A percentile compares a stretch with the other conserved stretches of the same genome.
Evolutionary conservation across 2,329 filamentous ascomycete species (phyloP).

Genomic region (Pseudogymnoascus sp.): DNA sequence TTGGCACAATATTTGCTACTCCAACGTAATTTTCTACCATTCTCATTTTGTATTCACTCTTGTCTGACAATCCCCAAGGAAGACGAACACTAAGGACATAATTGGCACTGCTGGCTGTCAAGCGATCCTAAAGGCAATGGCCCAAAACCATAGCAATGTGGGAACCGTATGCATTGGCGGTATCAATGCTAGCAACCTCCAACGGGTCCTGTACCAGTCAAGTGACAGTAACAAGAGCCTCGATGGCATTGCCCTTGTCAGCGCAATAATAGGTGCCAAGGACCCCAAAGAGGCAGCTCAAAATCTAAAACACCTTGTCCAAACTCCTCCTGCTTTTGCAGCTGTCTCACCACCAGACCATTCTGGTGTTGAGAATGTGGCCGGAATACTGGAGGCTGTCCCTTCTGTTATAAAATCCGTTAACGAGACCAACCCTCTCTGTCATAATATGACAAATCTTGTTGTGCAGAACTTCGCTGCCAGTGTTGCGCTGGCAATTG

Average conservation of each 20-base stretch:
- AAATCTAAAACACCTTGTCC: conserved; percentile 50
- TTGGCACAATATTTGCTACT: conserved; percentile 85
- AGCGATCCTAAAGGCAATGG: conserved; percentile 56
- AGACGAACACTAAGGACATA: conserved; percentile 78
- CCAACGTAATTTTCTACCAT: conserved; percentile 51
- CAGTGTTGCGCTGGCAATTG: conserved; percentile 77
- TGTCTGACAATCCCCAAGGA: conserved; percentile 41
- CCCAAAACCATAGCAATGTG: conserved; percentile 30
- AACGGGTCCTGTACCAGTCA: conserved; percentile 67
- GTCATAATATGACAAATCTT: conserved; percentile 96
- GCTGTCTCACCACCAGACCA: conserved; percentile 14
- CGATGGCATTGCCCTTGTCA: conserved; percentile 81
- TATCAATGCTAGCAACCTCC: conserved; percentile 69
- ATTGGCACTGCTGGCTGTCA: conserved; percentile 67
- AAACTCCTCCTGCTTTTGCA: conserved; percentile 25
- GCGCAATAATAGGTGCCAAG: conserved; percentile 70
- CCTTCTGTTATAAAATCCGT: conserved; percentile 51
- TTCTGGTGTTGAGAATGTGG: conserved; percentile 18
- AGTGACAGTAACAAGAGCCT: conserved; percentile 48
- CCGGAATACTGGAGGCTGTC: conserved; percentile 20
- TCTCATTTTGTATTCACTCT: conserved; percentile 12
- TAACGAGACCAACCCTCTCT: conserved; percentile 57
- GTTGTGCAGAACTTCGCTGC: conserved; percentile 94
- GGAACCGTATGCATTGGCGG: conserved; percentile 82
- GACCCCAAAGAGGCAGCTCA: conserved; percentile 59